Percentiles rank a stretch among this genome's conserved stretches.
Conservation (phyloP, 345 rosid genomes). For the Anastatica hierochuntica region DNA sequence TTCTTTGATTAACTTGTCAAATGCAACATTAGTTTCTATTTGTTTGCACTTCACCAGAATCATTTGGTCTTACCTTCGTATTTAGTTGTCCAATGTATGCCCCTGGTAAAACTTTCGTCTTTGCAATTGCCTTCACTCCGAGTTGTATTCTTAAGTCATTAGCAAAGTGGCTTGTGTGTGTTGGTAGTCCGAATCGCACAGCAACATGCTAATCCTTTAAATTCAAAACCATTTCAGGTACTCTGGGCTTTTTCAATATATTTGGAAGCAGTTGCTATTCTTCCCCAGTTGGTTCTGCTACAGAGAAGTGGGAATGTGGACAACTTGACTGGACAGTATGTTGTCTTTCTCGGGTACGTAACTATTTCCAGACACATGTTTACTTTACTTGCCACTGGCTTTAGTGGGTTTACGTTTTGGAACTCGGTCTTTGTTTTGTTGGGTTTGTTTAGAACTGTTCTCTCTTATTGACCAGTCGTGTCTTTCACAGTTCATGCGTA, state of each 20-base stretch:
- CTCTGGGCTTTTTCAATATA: constrained; percentile 90
- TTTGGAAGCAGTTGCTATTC: constrained; percentile 93
- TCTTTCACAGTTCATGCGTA: not conserved
- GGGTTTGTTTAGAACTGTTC: not conserved
- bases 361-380: constrained; percentile 1
- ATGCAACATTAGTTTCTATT: not conserved
- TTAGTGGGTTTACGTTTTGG: not conserved
- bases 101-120: no score
- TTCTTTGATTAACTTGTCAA: not conserved
- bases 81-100: no score
- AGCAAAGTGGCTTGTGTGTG: no score
- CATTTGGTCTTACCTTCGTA: no score
- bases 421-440: not conserved
- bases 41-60: not conserved
- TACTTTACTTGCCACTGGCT: constrained; percentile 8
- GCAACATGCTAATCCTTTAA: not conserved
- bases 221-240: constrained; percentile 33
- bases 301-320: constrained; percentile 95
- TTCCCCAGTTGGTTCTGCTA: constrained; percentile 83
- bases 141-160: no score
- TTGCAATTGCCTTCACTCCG: no score
- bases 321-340: constrained; percentile 92
- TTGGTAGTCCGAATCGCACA: no score
- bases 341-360: constrained; percentile 84
- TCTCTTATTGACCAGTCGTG: not conserved